Percentiles rank a stretch among this genome's conserved stretches.
phyloP scores from a whole-genome alignment of 257 asterid genomes.

The Ballota nigra region DNA sequence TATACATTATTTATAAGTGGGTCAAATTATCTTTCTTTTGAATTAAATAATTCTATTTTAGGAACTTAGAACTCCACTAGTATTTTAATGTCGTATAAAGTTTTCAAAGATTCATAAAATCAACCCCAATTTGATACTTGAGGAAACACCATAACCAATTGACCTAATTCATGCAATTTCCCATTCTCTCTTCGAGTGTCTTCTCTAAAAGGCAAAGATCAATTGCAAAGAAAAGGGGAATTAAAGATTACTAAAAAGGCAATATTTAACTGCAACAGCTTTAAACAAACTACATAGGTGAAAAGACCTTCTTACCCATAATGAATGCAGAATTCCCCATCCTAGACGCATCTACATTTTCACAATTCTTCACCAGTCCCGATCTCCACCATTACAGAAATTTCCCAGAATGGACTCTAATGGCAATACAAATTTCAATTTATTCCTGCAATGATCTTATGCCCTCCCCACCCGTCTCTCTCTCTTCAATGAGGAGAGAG shows the following conservation, averaged over 20 bases:
- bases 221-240: neutral
- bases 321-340: neutral
- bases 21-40: no score
- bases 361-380: neutral
- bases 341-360: conserved; percentile 15
- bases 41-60: no score
- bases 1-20: no score
- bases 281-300: conserved; percentile 6
- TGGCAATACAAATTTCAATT: neutral
- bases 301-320: conserved; percentile 6
- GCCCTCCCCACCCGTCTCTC: neutral
- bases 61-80: no score
- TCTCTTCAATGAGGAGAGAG: neutral
- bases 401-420: conserved; percentile 6
- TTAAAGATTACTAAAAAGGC: neutral
- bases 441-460: neutral
- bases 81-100: no score
- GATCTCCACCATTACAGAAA: neutral
- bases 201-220: neutral
- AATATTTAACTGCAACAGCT: conserved; percentile 1
- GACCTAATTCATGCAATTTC: neutral
- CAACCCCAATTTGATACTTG: neutral
- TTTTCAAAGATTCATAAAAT: no score
- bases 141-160: neutral
- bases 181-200: neutral